Percentiles rank a stretch among this genome's conserved stretches.
phyloP scores from a whole-genome alignment of 306 rosid genomes.

The Benincasa hispida region DNA sequence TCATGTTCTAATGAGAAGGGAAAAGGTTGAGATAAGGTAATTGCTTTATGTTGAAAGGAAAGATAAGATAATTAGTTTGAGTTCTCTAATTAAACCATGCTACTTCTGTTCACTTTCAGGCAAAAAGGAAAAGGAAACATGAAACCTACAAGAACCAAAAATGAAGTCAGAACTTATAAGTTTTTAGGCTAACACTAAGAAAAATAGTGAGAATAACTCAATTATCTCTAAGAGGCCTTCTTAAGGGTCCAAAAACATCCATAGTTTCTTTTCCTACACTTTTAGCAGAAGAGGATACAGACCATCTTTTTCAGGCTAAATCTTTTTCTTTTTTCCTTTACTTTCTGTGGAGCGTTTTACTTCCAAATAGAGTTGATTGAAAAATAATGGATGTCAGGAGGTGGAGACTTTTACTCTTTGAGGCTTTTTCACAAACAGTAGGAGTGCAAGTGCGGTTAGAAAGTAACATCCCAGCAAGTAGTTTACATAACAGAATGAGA shows the following conservation, averaged over 20 bases:
- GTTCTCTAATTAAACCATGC: neutral
- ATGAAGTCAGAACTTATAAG: neutral
- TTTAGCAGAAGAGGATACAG: neutral
- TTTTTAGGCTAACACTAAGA: neutral
- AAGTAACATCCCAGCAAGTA: constrained; percentile 5
- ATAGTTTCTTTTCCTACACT: neutral
- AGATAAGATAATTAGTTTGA: neutral
- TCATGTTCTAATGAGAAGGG: neutral
- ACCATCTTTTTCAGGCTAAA: neutral
- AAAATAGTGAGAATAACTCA: neutral
- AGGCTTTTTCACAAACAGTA: constrained; percentile 1
- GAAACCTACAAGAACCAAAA: constrained; percentile 1
- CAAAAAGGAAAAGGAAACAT: neutral
- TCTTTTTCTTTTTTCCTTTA: neutral
- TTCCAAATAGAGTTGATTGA: neutral
- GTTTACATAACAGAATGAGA: neutral
- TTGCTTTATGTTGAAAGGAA: neutral
- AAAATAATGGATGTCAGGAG: neutral
- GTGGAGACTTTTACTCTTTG: neutral
- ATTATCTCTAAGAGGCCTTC: neutral
- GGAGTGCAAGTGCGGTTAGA: constrained; percentile 3
- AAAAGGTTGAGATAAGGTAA: neutral
- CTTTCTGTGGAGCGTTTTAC: neutral
- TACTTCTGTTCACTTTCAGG: neutral
- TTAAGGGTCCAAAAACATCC: neutral